Evolutionary conservation across 257 asterid species (phyloP).

Genomic region (Gentiana macrophylla): DNA sequence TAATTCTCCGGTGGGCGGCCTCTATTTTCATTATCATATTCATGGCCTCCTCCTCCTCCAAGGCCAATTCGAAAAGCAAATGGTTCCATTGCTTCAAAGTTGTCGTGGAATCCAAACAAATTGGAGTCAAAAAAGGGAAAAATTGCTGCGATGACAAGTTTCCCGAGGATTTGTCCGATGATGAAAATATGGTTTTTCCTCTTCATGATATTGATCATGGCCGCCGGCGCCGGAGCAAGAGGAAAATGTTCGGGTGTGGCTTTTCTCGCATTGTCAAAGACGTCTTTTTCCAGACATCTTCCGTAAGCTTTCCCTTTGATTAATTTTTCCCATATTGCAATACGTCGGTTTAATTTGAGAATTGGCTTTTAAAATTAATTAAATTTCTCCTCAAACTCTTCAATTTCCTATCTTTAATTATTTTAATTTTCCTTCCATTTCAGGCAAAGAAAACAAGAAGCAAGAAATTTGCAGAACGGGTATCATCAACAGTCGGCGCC

Average conservation of each 20-base stretch:
- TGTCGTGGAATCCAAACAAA: neutral
- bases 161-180: constrained; percentile 1
- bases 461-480: constrained; percentile 7
- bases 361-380: constrained; percentile 6
- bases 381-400: constrained; percentile 14
- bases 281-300: constrained; percentile 8
- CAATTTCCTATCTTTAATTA: neutral
- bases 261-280: constrained; percentile 16
- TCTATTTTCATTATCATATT: neutral
- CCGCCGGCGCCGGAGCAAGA: neutral
- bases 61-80: constrained; percentile 6
- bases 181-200: neutral
- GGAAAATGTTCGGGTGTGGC: constrained; percentile 10
- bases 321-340: neutral
- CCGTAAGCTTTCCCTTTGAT: constrained; percentile 10
- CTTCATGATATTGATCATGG: neutral
- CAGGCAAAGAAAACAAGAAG: constrained; percentile 10
- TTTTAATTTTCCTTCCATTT: neutral
- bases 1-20: neutral
- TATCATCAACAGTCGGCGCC: constrained; percentile 1
- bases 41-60: constrained; percentile 12
- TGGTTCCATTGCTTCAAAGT: constrained; percentile 14
- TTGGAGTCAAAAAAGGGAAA: neutral
- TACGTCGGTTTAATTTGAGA: neutral
- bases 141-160: constrained; percentile 4